Percentiles rank a stretch among this genome's conserved stretches.
Conservation (phyloP, 176 grass and related monocot species). For the Oryza longistaminata region DNA sequence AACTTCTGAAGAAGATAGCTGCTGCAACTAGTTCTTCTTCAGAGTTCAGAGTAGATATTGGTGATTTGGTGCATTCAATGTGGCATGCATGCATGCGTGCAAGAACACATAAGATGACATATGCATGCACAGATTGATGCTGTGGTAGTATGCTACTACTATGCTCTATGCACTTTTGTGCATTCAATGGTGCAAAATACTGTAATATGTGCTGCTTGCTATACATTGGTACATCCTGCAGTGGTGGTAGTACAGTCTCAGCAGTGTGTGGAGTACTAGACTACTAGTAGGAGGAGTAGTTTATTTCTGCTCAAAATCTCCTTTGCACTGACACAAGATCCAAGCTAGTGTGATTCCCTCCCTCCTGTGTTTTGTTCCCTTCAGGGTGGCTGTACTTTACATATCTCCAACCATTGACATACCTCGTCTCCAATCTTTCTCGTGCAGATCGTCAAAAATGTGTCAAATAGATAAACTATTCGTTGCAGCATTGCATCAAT, state of each 20-base stretch:
- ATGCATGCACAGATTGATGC: slow-evolving; percentile 45
- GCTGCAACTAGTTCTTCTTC: neutral
- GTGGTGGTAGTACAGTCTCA: neutral
- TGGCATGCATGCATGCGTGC: slow-evolving; percentile 16
- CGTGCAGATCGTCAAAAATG: slow-evolving; percentile 29
- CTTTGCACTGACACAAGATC: slow-evolving; percentile 41
- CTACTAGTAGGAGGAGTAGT: neutral
- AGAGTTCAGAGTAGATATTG: neutral
- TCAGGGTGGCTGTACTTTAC: slow-evolving; percentile 14
- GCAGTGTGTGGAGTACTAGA: neutral
- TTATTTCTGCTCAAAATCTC: slow-evolving; percentile 39
- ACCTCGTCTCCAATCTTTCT: slow-evolving; percentile 20
- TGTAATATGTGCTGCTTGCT: neutral
- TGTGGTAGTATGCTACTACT: neutral
- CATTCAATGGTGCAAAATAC: slow-evolving; percentile 46
- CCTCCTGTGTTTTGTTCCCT: slow-evolving; percentile 26
- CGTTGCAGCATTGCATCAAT: neutral
- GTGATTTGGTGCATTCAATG: neutral
- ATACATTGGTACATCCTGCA: neutral
- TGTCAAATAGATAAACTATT: neutral
- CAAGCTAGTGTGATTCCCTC: neutral
- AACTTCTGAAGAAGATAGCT: neutral
- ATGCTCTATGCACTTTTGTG: slow-evolving; percentile 26
- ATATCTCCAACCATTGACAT: slow-evolving; percentile 30
- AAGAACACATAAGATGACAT: slow-evolving; percentile 35